Base-by-base conservation (phyloP, 192 early-diverging fungal species). In the Mortierella hygrophila region DNA sequence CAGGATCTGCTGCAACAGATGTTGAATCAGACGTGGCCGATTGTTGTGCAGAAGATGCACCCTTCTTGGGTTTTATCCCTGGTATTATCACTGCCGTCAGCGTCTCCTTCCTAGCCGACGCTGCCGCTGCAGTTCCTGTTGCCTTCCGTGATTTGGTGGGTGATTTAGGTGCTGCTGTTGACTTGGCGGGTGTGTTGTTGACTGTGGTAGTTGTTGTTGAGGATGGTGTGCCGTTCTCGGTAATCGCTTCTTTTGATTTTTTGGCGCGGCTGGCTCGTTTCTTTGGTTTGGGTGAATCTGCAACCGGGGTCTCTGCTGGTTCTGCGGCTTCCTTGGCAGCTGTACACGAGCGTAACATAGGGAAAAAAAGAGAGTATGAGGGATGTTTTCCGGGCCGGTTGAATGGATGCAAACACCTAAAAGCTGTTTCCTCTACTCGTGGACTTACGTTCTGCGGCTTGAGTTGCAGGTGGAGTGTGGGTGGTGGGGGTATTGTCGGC, bases 191-290 rank as follows among this genome's bases (percentile, higher is more conserved):
- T 35, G 15, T 54, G 35, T 44, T 35, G 15, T 38, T 55, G 41
- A 4, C 44, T n/a, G 26, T 41, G 26, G 0, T 32, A 6, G 46
- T 38, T 75, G 46, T 38, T 75, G 74, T 47, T 75, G 74, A 26
- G 11, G 54, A 4, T 32, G 42, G 11, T 35, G 74, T 35, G 4
- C 2, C 10, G 15, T 78, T 70, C 40, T 78, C 73, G 16, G 52
- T 52, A 52, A 4, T 41, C 9, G 69, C 15, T 23, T 78, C 82
- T 26, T 75, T 77, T 13, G 42, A 6, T 20, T 74, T 65, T 65
- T 65, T 78, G 41, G 72, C 60, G 38, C 72, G 77, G 29, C 55
- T 82, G 0, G 55, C 38, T 52, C 71, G 49, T 65, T 82, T 83
- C 57, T 32, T 83, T 69, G 72, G 37, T 20, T 69, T 75, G 41